Evolutionary conservation across 2,329 filamentous ascomycete genomes (phyloP).

Genomic region (Metarhizium anisopliae): DNA sequence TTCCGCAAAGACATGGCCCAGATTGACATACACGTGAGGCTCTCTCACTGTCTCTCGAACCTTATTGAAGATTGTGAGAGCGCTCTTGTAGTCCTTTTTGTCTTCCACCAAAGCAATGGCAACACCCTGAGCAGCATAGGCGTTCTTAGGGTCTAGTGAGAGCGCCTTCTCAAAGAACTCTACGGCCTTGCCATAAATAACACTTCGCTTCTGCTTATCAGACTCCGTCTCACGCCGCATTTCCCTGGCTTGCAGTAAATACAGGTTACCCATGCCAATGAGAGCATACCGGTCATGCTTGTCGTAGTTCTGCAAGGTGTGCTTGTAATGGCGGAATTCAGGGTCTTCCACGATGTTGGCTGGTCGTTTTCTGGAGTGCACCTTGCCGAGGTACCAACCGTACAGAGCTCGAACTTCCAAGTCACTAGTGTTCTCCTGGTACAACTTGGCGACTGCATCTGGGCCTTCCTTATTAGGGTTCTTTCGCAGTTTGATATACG

Average conservation of each 20-base stretch:
- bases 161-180: conserved; percentile 98
- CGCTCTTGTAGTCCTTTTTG: conserved; percentile 76
- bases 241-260: conserved; percentile 78
- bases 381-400: conserved; percentile 87
- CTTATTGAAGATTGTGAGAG: conserved; percentile 81
- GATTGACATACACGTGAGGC: conserved; percentile 79
- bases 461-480: conserved; percentile 79
- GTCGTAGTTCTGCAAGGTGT: conserved; percentile 86
- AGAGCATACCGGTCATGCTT: conserved; percentile 98
- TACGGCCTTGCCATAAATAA: conserved; percentile 81
- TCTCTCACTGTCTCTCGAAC: conserved; percentile 86
- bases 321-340: conserved; percentile 92
- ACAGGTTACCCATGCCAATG: conserved; percentile 93
- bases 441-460: conserved; percentile 75
- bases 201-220: conserved; percentile 84
- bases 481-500: conserved; percentile 79
- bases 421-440: conserved; percentile 74
- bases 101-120: conserved; percentile 92
- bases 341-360: conserved; percentile 78
- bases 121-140: conserved; percentile 91
- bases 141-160: conserved; percentile 89
- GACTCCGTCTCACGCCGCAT: conserved; percentile 86
- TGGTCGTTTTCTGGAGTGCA: conserved; percentile 68
- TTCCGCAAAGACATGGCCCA: conserved; percentile 89
- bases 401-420: conserved; percentile 88